Evolutionary conservation across 768 basidiomycete species (phyloP).

Genomic region (Russula sp.): DNA sequence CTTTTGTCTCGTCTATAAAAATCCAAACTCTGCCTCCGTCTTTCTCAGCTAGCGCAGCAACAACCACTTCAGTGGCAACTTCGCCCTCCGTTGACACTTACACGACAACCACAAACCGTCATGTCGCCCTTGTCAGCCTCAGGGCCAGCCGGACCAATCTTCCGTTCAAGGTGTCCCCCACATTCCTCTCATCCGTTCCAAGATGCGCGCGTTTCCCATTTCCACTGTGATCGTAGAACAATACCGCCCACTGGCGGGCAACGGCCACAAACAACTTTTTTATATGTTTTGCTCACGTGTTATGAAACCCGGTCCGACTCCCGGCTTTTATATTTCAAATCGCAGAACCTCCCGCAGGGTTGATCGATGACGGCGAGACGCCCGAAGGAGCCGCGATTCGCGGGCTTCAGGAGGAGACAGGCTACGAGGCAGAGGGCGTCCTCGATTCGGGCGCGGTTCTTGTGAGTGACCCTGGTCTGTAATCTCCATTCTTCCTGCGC

Average conservation of each 20-base stretch:
- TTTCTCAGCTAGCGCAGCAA: slow-evolving; percentile 5
- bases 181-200: no score
- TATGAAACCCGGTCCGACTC: background rate
- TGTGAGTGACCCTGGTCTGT: slow-evolving; percentile 64
- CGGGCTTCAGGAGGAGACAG: slow-evolving; percentile 92
- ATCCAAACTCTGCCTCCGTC: background rate
- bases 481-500: slow-evolving; percentile 15
- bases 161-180: slow-evolving; percentile 23
- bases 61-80: background rate
- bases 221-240: slow-evolving; percentile 89
- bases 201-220: slow-evolving; percentile 64
- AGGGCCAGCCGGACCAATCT: slow-evolving; percentile 20
- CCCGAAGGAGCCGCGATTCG: slow-evolving; percentile 76
- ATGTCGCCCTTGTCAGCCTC: background rate
- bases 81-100: slow-evolving; percentile 8
- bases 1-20: background rate
- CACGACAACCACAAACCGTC: background rate
- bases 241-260: slow-evolving; percentile 82
- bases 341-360: slow-evolving; percentile 60
- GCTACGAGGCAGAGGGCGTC: slow-evolving; percentile 63
- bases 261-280: slow-evolving; percentile 40
- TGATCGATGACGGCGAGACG: slow-evolving; percentile 83
- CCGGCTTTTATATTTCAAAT: background rate
- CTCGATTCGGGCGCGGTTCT: slow-evolving; percentile 56
- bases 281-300: background rate